Base-by-base conservation (phyloP, 352 stramenopile genomes). In the Phytophthora quininea region DNA sequence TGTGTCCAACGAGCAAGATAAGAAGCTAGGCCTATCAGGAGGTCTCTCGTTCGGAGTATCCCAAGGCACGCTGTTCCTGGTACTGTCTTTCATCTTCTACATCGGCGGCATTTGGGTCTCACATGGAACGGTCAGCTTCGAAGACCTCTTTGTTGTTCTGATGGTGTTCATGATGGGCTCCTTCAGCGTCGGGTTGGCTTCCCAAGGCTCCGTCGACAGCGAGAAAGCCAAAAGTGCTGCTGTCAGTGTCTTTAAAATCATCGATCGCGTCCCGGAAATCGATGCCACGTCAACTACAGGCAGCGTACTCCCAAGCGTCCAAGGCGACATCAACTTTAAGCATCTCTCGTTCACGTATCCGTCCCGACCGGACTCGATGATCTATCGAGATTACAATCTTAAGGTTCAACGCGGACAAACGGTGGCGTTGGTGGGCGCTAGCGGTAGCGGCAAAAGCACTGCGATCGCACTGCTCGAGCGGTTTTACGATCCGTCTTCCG, bases 261-360 rank as follows among this genome's bases (percentile, higher is more conserved):
- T 96, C 58, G 89, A 97, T 59, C 79, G 85, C 8, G 61, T 64
- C 15, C 76, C 82, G 12, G 24, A 57, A 4, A 88, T 89, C 40
- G 72, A 88, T 35, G 59, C 67, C 19, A 67, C 54, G 4, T 69
- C 68, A 1, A 55, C 61, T 0, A 19, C 45, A 12, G 74, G 74
- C 2, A 31, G 27, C 2, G 69, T 62, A 10, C 54, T 83, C 1
- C 40, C 57, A 0, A 46, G 43, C 2, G 62, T 90, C 2, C 42
- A 74, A 2, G 93, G 96, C 12, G 71, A 84, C 27, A 74, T 97
- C 56, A 42, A 76, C 15, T 97, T 99, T 60, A 58, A 88, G 10
- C 63, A 96, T 54, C 80, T 99, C 14, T 61, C 51, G 8, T 98
- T 99, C 69, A 71, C 82, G 3, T 99, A 98, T 69, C 93, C 95